Evolutionary conservation across 306 rosid species (phyloP).

Genomic region (Trichosanthes truncata): DNA sequence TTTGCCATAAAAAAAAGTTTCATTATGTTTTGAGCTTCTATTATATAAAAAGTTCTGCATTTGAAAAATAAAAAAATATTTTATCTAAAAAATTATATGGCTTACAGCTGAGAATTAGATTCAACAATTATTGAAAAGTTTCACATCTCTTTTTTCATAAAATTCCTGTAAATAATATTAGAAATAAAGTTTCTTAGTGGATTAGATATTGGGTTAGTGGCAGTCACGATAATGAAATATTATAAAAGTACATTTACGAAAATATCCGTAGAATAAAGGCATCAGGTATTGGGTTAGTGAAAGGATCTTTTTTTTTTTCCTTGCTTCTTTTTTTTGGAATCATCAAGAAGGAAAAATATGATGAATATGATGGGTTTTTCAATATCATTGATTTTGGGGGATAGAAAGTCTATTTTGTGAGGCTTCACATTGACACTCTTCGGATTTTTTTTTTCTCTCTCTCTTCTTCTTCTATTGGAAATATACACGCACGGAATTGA

Average conservation of each 20-base stretch:
- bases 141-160: neutral
- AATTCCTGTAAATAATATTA: neutral
- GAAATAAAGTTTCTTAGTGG: neutral
- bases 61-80: no score
- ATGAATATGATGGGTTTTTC: neutral
- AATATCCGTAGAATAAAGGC: neutral
- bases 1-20: no score
- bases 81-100: neutral
- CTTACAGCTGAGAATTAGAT: neutral
- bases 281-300: neutral
- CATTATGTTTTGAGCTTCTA: no score
- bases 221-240: neutral
- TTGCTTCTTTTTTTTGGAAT: neutral
- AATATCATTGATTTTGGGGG: neutral
- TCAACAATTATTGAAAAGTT: no score
- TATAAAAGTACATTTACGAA: neutral
- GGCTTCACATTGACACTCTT: neutral
- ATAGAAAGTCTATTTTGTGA: neutral
- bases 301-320: neutral
- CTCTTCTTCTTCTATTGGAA: no score
- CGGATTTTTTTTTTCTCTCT: no score
- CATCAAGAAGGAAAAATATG: neutral
- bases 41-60: no score
- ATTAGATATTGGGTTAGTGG: neutral
- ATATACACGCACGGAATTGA: no score